A percentile compares a stretch with the other conserved stretches of the same genome.
phyloP scores from a whole-genome alignment of 2,329 filamentous ascomycete genomes.

The Periconia macrospinosa region DNA sequence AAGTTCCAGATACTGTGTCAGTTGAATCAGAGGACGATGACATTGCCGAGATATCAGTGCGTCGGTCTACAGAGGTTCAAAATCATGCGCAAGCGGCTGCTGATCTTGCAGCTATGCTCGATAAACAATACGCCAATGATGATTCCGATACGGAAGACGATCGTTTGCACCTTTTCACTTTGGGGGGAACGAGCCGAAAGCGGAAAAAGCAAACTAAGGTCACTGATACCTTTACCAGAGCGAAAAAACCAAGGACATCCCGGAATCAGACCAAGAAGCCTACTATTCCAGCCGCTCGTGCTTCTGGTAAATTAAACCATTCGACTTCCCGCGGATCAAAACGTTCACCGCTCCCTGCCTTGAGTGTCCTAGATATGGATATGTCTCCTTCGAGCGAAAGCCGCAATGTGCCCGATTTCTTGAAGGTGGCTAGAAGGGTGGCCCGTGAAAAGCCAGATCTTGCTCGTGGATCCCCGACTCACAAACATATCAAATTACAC shows the following conservation, averaged over 20 bases:
- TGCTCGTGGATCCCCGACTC: constrained; percentile 55
- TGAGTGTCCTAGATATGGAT: constrained; percentile 58
- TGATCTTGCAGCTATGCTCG: constrained; percentile 25
- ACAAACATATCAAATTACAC: constrained; percentile 56
- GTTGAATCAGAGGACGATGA: constrained; percentile 39
- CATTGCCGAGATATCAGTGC: constrained; percentile 2
- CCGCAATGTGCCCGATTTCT: constrained; percentile 53
- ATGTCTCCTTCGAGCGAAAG: constrained; percentile 30
- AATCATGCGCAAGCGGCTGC: constrained; percentile 19
- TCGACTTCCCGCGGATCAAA: constrained; percentile 12
- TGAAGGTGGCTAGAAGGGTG: constrained; percentile 58
- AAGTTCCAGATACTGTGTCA: constrained; percentile 31
- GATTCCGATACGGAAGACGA: constrained; percentile 49
- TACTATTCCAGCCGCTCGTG: neutral
- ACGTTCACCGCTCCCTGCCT: constrained; percentile 22
- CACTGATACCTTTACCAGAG: constrained; percentile 33
- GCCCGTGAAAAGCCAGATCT: constrained; percentile 51
- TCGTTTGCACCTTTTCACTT: constrained; percentile 41
- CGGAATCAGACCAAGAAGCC: neutral
- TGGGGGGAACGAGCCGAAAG: constrained; percentile 22
- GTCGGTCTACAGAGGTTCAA: constrained; percentile 15
- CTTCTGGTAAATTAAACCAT: constrained; percentile 8
- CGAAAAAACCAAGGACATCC: constrained; percentile 18
- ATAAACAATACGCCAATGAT: constrained; percentile 27
- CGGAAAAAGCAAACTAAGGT: constrained; percentile 43